These are phyloP conservation scores for Pythium aquatile DNA, from an alignment of 352 stramenopile species.

Conservation along the genomic window DNA sequence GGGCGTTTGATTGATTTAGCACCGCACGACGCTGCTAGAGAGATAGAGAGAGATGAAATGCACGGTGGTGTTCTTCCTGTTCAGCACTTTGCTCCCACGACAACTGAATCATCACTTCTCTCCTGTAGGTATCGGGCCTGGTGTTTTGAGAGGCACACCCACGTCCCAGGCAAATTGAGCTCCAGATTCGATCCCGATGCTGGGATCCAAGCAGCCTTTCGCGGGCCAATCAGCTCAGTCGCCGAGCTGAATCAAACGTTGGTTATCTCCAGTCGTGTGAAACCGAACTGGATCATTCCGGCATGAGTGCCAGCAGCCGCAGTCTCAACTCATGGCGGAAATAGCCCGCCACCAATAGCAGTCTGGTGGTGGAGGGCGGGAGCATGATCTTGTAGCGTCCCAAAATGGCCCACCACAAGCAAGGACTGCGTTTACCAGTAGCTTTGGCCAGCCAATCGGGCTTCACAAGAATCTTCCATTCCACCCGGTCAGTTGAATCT, in stretches of 20 bases:
- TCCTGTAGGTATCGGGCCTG: not conserved
- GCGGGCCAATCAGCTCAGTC: slow-evolving; percentile 9
- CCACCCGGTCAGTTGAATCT: slow-evolving; percentile 15
- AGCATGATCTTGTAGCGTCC: not conserved
- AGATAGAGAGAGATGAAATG: not conserved
- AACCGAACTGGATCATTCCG: slow-evolving; percentile 8
- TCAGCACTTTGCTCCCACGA: not conserved
- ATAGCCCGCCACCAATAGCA: not conserved
- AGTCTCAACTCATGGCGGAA: no score
- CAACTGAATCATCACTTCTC: not conserved
- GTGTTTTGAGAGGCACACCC: not conserved
- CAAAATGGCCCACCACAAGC: not conserved
- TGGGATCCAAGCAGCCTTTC: slow-evolving; percentile 20
- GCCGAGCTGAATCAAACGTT: slow-evolving; percentile 15
- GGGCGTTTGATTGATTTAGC: no score
- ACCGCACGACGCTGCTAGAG: not conserved
- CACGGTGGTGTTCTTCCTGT: not conserved
- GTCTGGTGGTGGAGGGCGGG: not conserved
- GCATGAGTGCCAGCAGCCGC: not conserved
- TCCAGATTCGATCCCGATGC: slow-evolving; percentile 3
- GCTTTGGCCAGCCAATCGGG: no score
- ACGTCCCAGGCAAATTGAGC: not conserved
- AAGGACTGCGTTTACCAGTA: not conserved
- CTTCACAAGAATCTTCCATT: slow-evolving; percentile 9
- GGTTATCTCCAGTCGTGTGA: slow-evolving; percentile 18